phyloP scores from a whole-genome alignment of 345 rosid species.

The Gossypium raimondii region DNA sequence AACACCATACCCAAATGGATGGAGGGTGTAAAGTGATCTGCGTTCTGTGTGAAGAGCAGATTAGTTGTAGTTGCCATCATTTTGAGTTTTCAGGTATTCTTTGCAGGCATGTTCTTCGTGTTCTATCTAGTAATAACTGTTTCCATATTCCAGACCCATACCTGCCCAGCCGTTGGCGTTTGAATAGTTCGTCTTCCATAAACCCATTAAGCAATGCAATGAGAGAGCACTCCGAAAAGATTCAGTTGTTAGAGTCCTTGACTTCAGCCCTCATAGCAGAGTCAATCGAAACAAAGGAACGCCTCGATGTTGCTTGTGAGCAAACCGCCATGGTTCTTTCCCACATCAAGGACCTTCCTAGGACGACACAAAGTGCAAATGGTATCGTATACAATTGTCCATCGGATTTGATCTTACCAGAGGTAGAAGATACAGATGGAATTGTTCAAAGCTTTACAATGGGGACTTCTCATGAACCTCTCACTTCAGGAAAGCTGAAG shows the following conservation, averaged over 20 bases:
- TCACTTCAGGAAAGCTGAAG: conserved; percentile 39
- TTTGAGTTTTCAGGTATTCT: conserved; percentile 59
- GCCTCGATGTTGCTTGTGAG: conserved; percentile 51
- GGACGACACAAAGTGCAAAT: conserved; percentile 21
- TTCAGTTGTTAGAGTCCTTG: conserved; percentile 50
- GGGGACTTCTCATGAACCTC: conserved; percentile 32
- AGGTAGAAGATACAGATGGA: conserved; percentile 47
- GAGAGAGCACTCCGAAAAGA: conserved; percentile 32
- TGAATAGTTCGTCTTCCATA: conserved; percentile 16
- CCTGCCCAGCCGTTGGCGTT: conserved; percentile 42
- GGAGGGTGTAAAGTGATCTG: conserved; percentile 51
- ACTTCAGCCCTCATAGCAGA: conserved; percentile 40
- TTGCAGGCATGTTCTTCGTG: conserved; percentile 56
- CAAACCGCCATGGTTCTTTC: conserved; percentile 38
- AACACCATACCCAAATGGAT: conserved; percentile 44
- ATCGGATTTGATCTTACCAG: conserved; percentile 43
- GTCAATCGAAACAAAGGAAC: conserved; percentile 47
- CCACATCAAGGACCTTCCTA: conserved; percentile 40
- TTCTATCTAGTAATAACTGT: conserved; percentile 52
- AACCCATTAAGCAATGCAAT: conserved; percentile 16
- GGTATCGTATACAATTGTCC: conserved; percentile 36
- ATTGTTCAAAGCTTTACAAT: conserved; percentile 33
- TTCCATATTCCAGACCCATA: conserved; percentile 55
- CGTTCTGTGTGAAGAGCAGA: conserved; percentile 45
- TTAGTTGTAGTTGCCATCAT: conserved; percentile 51